Conservation (phyloP, 1,284 basidiomycete genomes). For the Fomitopsis betulina region DNA sequence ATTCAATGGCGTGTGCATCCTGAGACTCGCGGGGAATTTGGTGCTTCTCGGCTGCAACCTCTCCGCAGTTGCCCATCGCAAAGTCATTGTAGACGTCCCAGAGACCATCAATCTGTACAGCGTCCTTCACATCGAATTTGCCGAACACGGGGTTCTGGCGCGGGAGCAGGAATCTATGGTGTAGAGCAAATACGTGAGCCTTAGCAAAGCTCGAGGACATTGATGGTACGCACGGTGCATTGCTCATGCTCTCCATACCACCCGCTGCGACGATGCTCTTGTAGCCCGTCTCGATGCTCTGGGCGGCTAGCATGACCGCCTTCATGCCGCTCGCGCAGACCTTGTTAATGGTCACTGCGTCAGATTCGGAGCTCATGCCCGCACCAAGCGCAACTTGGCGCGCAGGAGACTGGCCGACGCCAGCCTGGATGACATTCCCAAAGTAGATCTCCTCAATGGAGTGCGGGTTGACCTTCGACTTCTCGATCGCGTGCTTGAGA, state of each 20-base stretch:
- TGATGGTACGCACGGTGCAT: slow-evolving; percentile 71
- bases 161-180: slow-evolving; percentile 81
- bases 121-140: slow-evolving; percentile 84
- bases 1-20: slow-evolving; percentile 90
- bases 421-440: slow-evolving; percentile 95
- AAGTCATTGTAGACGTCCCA: slow-evolving; percentile 96
- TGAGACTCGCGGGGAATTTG: slow-evolving; percentile 82
- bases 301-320: slow-evolving; percentile 88
- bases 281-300: slow-evolving; percentile 87
- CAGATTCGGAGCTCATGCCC: slow-evolving; percentile 80
- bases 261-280: slow-evolving; percentile 87
- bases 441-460: slow-evolving; percentile 94
- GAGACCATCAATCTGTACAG: slow-evolving; percentile 90
- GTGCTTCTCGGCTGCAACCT: slow-evolving; percentile 82
- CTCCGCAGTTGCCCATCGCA: slow-evolving; percentile 95
- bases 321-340: slow-evolving; percentile 98
- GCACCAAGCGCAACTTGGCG: slow-evolving; percentile 90
- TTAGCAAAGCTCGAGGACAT: not conserved
- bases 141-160: slow-evolving; percentile 88
- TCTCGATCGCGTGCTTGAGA: slow-evolving; percentile 85
- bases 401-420: slow-evolving; percentile 92
- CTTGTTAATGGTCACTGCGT: slow-evolving; percentile 99
- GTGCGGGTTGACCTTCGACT: slow-evolving; percentile 77
- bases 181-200: not conserved
- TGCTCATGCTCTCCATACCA: slow-evolving; percentile 98